Conservation (phyloP, 495 filamentous ascomycete species). For the Hypoxylon crocopeplum region DNA sequence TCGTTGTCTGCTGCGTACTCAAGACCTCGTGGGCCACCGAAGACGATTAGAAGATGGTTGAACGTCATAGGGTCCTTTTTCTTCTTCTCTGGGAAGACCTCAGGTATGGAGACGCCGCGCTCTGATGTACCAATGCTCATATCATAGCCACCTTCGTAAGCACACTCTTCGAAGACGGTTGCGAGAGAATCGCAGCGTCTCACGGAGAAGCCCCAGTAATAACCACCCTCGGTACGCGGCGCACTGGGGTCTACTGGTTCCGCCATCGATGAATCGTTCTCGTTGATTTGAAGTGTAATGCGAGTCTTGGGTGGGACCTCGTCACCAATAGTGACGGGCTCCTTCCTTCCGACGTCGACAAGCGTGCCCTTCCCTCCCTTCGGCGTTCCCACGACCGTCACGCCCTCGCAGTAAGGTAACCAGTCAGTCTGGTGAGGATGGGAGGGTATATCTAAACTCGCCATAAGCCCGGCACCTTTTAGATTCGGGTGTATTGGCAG, state of each 20-base stretch:
- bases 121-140: conserved; percentile 77
- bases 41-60: conserved; percentile 71
- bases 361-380: conserved; percentile 54
- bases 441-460: conserved; percentile 78
- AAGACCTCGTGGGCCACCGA: conserved; percentile 75
- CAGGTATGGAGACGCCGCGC: conserved; percentile 64
- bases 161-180: conserved; percentile 68
- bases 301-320: conserved; percentile 65
- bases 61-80: conserved; percentile 50
- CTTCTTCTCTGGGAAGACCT: conserved; percentile 51
- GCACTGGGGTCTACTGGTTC: conserved; percentile 64
- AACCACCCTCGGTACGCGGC: conserved; percentile 71
- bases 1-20: conserved; percentile 74
- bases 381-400: conserved; percentile 54
- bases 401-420: conserved; percentile 74
- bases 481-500: conserved; percentile 78
- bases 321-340: conserved; percentile 58
- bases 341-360: conserved; percentile 65
- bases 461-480: conserved; percentile 65
- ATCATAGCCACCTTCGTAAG: conserved; percentile 70
- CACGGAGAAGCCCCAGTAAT: conserved; percentile 78
- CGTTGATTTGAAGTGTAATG: conserved; percentile 69
- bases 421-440: conserved; percentile 71
- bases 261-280: conserved; percentile 46
- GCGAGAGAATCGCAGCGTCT: conserved; percentile 65